These are phyloP conservation scores for Globisporangium rhizosaccharum DNA, from an alignment of 352 stramenopile genomes.

Conservation along the genomic window DNA sequence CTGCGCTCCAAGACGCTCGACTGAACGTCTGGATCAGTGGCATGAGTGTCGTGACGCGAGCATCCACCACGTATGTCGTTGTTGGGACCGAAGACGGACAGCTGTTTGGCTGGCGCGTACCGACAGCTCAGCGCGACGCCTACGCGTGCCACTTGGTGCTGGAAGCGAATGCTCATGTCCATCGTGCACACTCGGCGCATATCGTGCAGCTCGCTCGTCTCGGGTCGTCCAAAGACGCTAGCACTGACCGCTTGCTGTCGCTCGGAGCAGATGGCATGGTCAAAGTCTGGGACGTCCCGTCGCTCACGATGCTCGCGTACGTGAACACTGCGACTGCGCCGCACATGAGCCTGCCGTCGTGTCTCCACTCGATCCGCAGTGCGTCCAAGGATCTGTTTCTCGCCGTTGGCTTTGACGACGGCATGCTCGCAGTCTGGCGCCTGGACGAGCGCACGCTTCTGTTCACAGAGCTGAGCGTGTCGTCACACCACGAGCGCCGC, in stretches of 20 bases:
- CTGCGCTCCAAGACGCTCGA: slow-evolving; percentile 38
- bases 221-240: background rate
- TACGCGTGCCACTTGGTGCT: slow-evolving; percentile 8
- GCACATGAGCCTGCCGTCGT: slow-evolving; percentile 29
- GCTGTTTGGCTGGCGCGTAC: slow-evolving; percentile 30
- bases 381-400: slow-evolving; percentile 6
- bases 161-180: slow-evolving; percentile 17
- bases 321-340: slow-evolving; percentile 29
- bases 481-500: slow-evolving; percentile 33
- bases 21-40: slow-evolving; percentile 37
- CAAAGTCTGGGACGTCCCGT: slow-evolving; percentile 49
- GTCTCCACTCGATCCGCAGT: slow-evolving; percentile 23
- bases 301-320: slow-evolving; percentile 30
- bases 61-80: slow-evolving; percentile 14
- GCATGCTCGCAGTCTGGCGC: slow-evolving; percentile 34
- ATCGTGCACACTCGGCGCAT: slow-evolving; percentile 39
- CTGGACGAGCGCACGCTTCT: slow-evolving; percentile 9
- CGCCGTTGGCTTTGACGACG: slow-evolving; percentile 53
- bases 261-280: slow-evolving; percentile 50
- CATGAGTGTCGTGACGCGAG: slow-evolving; percentile 10
- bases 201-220: slow-evolving; percentile 32
- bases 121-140: background rate
- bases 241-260: slow-evolving; percentile 19
- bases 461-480: slow-evolving; percentile 25
- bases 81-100: slow-evolving; percentile 33